Conservation (phyloP, 2,329 filamentous ascomycete species). For the Metarhizium sp. region DNA sequence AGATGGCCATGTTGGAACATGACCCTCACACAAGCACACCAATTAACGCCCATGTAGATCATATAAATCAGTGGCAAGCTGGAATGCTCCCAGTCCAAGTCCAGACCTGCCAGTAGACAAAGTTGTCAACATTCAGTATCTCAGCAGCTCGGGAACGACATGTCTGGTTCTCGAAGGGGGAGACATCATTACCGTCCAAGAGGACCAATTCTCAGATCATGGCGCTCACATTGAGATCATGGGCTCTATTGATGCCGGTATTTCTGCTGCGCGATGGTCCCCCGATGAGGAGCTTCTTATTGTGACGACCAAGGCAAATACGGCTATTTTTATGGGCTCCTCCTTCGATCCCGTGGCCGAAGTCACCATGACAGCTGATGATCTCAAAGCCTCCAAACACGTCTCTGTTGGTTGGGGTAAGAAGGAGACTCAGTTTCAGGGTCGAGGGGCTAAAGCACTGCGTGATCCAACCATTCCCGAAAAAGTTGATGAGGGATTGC, state of each 20-base stretch:
- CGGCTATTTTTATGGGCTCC: slow-evolving; percentile 85
- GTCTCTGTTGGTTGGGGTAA: slow-evolving; percentile 98
- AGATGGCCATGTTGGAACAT: neutral
- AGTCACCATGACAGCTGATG: slow-evolving; percentile 60
- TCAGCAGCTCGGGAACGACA: slow-evolving; percentile 67
- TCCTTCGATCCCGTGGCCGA: slow-evolving; percentile 79
- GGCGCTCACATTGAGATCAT: slow-evolving; percentile 88
- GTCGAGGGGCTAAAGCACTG: slow-evolving; percentile 75
- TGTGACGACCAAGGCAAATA: slow-evolving; percentile 69
- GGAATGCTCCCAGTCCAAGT: slow-evolving; percentile 77
- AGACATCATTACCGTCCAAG: slow-evolving; percentile 79
- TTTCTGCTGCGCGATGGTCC: slow-evolving; percentile 84
- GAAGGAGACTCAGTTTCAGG: slow-evolving; percentile 95
- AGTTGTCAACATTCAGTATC: slow-evolving; percentile 73
- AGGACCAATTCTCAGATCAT: slow-evolving; percentile 38
- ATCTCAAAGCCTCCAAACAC: slow-evolving; percentile 81
- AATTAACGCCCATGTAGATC: slow-evolving; percentile 13
- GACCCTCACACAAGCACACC: neutral
- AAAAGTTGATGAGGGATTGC: slow-evolving; percentile 71
- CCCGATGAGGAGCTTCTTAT: slow-evolving; percentile 88
- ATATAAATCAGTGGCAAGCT: slow-evolving; percentile 56
- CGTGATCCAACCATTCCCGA: slow-evolving; percentile 93
- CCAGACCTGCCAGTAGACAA: slow-evolving; percentile 68
- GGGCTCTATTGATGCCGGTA: slow-evolving; percentile 86
- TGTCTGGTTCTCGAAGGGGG: slow-evolving; percentile 83